Base-by-base conservation (phyloP, 768 basidiomycete species). In the Lactarius quietus region DNA sequence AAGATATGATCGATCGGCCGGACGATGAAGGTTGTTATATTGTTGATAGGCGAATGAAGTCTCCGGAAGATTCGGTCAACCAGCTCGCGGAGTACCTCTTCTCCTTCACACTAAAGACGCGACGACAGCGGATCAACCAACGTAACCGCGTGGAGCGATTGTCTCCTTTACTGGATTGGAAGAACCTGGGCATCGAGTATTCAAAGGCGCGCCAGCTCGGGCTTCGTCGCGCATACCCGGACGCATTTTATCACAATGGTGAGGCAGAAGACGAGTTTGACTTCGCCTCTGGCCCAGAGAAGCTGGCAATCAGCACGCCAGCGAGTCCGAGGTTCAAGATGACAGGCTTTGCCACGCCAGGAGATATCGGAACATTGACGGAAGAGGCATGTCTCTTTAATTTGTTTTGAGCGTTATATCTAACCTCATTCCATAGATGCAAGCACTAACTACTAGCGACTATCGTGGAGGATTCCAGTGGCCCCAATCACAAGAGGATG, bases 81-180 rank as follows among this genome's bases (percentile, higher is more conserved):
- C 88, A 90, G 73, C 86, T 99, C 53, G 81, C 90, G 7, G 84
- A 85, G 51, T 76, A 83, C 70, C 88, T 95, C 86, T 87, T 87
- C 77, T 72, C 77, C 6, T 95, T 96, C 79, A 82, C 83, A 62
- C 80, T 78, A 69, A 94, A 93, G 81, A 89, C 94, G 5, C 83
- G 97, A n/a, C 84, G 97, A 52, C 97, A 98, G 76, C 85, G 97
- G 57, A 98, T 98, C 77, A 98, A 99, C 78, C 97, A 98, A 79
- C 90, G 97, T 36, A 99, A 98, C 79, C 87, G 97, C 51, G 96
- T 98, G 61, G 97, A 99, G 75, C 86, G 97, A 31, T 82, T 99
- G 20, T 89, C 87, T 57, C 96, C 96, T 18, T 76, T 99, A 63
- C 81, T 99, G 65, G 97, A 99, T 75, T 98, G 97, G 97, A 99